A percentile compares a stretch with the other conserved stretches of the same genome.
Evolutionary conservation across 1,139 yeast species (phyloP).

Genomic region (Magnusiomyces starmeri): DNA sequence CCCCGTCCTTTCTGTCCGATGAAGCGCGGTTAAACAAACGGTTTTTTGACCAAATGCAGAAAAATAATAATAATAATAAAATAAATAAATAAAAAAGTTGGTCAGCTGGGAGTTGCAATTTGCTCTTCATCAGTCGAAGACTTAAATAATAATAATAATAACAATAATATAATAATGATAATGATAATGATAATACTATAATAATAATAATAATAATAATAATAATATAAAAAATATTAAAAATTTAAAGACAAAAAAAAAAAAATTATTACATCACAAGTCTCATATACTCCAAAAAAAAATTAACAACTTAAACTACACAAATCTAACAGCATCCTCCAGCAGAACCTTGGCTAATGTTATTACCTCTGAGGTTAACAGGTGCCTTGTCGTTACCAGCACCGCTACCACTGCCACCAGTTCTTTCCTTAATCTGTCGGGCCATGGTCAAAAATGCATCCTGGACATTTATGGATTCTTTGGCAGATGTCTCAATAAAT

Average conservation of each 20-base stretch:
- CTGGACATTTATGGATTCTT: conserved; percentile 92
- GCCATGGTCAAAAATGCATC: conserved; percentile 99
- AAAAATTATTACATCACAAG: conserved; percentile 2
- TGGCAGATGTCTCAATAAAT: conserved; percentile 93
- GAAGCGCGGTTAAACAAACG: too few species aligned
- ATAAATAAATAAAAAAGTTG: too few species aligned
- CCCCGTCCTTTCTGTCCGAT: too few species aligned
- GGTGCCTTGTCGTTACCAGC: conserved; percentile 54
- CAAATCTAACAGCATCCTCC: conserved; percentile 65
- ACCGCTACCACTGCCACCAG: conserved; percentile 59
- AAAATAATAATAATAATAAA: too few species aligned
- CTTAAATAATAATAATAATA: too few species aligned
- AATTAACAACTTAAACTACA: neutral
- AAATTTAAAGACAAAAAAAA: neutral
- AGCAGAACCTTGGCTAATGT: conserved; percentile 59
- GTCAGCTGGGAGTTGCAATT: too few species aligned
- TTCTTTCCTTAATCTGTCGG: conserved; percentile 93
- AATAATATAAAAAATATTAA: too few species aligned
- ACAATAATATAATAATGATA: too few species aligned
- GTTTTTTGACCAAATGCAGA: too few species aligned
- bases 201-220: too few species aligned
- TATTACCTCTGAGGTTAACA: conserved; percentile 85
- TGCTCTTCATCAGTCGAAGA: too few species aligned
- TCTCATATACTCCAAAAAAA: neutral
- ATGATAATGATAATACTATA: too few species aligned